Base-by-base conservation (phyloP, 2,329 filamentous ascomycete species). In the Botrytis medusae region DNA sequence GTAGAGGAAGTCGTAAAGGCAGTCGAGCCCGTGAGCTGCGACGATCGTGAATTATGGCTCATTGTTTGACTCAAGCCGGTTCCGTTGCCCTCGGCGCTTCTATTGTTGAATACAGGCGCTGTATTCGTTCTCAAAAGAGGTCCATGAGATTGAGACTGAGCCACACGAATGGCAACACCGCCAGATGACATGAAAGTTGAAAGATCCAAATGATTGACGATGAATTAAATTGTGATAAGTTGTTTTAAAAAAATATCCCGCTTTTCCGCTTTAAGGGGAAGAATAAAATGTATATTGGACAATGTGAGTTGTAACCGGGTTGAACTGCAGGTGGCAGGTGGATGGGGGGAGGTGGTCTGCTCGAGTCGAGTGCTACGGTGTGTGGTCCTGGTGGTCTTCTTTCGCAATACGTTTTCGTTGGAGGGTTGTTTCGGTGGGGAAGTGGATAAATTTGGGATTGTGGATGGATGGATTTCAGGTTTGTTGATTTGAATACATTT, bases 11-110 rank as follows among this genome's bases (percentile, higher is more conserved):
- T 79, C 18, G 85, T 84, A 80, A 85, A 87, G 69, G 85, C 85
- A 46, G 88, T 89, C 75, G 88, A 86, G 82, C 88, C 88, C 73
- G 89, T 90, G 75, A 91, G 84, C 83, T 90, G 88, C 82, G 89
- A 91, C 74, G 85, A 85, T 80, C 89, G 85, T 76, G 86, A 79
- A 57, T 75, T 78, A 72, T 80, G 78, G 77, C 79, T 81, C 79
- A 81, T 81, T 18, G 79, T 80, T 54, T 79, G 78, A 61, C 75
- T 75, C 68, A 80, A 72, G 34, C 77, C 77, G 72, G 76, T 57
- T 63, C 73, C 73, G 73, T 74, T 75, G 72, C 72, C 69, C 72
- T 74, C 71, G 71, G 68, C 76, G 74, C 76, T 76, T 42, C 61
- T 60, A 37, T 76, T 73, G 32, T 72, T 73, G 75, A 77, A 80